Evolutionary conservation across 208 protist genomes (phyloP).

Genomic region (Trichomonas tenax): DNA sequence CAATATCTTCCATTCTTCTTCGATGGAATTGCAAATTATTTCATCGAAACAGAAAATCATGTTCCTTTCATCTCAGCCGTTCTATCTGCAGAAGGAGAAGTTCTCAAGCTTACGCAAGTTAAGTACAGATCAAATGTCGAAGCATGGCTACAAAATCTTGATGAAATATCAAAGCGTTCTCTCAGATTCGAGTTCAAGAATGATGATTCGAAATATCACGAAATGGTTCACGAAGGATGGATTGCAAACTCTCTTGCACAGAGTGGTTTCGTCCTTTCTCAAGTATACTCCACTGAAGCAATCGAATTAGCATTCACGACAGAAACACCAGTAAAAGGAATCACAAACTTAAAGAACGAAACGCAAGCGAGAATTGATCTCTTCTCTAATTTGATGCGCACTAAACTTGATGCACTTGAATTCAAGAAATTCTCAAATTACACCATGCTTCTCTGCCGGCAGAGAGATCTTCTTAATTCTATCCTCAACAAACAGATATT

Average conservation of each 20-base stretch:
- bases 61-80: constrained; percentile 44
- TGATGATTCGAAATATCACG: constrained; percentile 25
- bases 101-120: constrained; percentile 71
- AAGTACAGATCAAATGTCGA: constrained; percentile 70
- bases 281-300: constrained; percentile 70
- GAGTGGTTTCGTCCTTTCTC: constrained; percentile 66
- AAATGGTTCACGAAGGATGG: constrained; percentile 59
- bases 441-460: constrained; percentile 86
- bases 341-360: constrained; percentile 86
- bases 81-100: constrained; percentile 77
- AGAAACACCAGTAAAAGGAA: constrained; percentile 77
- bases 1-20: constrained; percentile 47
- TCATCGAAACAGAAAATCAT: constrained; percentile 25
- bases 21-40: constrained; percentile 27
- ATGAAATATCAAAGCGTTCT: constrained; percentile 36
- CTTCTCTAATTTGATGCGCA: constrained; percentile 73
- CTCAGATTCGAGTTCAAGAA: constrained; percentile 9
- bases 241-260: constrained; percentile 70
- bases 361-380: constrained; percentile 69
- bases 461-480: constrained; percentile 70
- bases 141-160: constrained; percentile 82
- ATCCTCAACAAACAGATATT: constrained; percentile 66
- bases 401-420: constrained; percentile 63
- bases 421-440: constrained; percentile 71
- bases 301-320: constrained; percentile 61